phyloP scores from a whole-genome alignment of 176 grass and related monocot genomes.

The Metroxylon sagu region DNA sequence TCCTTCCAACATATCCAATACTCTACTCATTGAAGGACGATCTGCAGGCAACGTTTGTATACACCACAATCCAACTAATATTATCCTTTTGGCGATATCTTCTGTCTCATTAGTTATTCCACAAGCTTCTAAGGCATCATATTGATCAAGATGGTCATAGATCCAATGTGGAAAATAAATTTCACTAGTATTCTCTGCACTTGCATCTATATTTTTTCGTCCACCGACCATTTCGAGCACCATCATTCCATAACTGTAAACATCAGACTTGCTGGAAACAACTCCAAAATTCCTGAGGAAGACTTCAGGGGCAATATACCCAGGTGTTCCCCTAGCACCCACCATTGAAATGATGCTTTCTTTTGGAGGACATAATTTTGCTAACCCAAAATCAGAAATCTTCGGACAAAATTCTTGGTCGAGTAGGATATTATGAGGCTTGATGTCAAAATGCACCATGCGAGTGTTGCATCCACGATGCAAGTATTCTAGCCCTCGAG shows the following conservation, averaged over 20 bases:
- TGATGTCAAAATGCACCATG: conserved; percentile 28
- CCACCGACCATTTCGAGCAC: conserved; percentile 39
- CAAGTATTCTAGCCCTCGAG: conserved; percentile 42
- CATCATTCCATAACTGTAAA: conserved; percentile 56
- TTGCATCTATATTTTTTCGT: conserved; percentile 17
- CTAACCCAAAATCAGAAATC: conserved; percentile 52
- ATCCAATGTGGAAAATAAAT: conserved; percentile 53
- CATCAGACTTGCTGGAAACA: conserved; percentile 35
- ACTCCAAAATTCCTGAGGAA: conserved; percentile 35
- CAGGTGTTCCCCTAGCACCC: conserved; percentile 12
- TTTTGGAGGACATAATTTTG: conserved; percentile 32
- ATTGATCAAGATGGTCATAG: conserved; percentile 42
- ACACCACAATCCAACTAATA: conserved; percentile 51
- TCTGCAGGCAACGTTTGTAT: conserved; percentile 27
- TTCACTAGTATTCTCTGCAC: conserved; percentile 5
- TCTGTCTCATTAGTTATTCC: conserved; percentile 24
- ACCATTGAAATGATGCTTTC: conserved; percentile 14
- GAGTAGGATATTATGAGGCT: conserved; percentile 41
- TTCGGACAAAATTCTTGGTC: conserved; percentile 42
- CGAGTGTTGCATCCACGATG: conserved; percentile 15
- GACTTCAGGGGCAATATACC: conserved; percentile 48
- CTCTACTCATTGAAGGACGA: conserved; percentile 33
- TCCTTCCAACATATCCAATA: conserved; percentile 46
- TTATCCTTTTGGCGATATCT: conserved; percentile 33
- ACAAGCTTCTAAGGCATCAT: conserved; percentile 1